phyloP scores from a whole-genome alignment of 1,284 basidiomycete species.

The Boletus smithii region DNA sequence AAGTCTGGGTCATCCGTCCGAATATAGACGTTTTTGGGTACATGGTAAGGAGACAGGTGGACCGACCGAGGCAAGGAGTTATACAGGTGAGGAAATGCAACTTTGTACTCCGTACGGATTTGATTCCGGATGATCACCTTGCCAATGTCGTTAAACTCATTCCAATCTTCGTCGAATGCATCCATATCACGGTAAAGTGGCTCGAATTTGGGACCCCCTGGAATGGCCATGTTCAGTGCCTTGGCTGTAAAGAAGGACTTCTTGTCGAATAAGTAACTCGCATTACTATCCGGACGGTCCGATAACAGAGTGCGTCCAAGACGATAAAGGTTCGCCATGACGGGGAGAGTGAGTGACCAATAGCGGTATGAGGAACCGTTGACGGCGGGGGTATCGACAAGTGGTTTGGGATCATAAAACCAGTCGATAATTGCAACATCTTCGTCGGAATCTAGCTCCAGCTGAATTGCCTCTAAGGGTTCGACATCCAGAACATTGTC shows the following conservation, averaged over 20 bases:
- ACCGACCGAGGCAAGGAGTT: constrained; percentile 97
- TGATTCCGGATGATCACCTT: constrained; percentile 99
- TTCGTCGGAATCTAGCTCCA: constrained; percentile 93
- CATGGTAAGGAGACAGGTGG: constrained; percentile 88
- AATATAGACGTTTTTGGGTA: constrained; percentile 97
- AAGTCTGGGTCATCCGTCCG: constrained; percentile 98
- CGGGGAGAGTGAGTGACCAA: constrained; percentile 88
- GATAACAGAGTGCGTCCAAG: constrained; percentile 91
- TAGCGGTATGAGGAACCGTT: constrained; percentile 94
- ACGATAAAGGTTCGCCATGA: constrained; percentile 97
- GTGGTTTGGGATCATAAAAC: constrained; percentile 98
- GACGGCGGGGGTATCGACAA: constrained; percentile 83
- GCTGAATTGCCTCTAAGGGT: constrained; percentile 95
- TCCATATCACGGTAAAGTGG: constrained; percentile 95
- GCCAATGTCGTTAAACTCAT: constrained; percentile 99
- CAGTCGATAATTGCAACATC: constrained; percentile 94
- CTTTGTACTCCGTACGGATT: constrained; percentile 98
- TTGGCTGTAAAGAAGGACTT: constrained; percentile 99
- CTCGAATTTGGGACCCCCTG: constrained; percentile 98
- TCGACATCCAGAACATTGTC: constrained; percentile 99
- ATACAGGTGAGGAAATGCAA: constrained; percentile 98
- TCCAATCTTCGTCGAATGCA: constrained; percentile 98
- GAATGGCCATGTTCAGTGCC: constrained; percentile 96
- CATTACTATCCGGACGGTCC: constrained; percentile 88
- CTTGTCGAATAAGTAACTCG: constrained; percentile 94